These are phyloP conservation scores for Anthostomella pinea DNA, from an alignment of 2,329 filamentous ascomycete species.

Conservation along the genomic window DNA sequence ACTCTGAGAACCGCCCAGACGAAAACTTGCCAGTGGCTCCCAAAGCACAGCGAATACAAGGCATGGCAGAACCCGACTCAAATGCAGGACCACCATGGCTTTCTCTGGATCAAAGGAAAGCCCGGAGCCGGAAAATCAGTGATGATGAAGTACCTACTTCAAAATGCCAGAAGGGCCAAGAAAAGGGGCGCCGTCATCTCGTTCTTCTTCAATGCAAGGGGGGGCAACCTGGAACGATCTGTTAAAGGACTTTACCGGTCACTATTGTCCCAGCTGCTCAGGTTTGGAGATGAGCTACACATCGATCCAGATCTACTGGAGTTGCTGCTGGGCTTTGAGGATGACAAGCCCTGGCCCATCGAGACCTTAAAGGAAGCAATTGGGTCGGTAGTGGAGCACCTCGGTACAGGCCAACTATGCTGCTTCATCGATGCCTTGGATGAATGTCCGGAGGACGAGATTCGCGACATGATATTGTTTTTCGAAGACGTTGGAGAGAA, in stretches of 20 bases:
- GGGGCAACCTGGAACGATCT: slow-evolving; percentile 1
- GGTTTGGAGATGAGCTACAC: background rate
- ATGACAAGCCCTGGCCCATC: slow-evolving; percentile 6
- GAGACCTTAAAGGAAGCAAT: slow-evolving; percentile 12
- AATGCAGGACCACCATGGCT: slow-evolving; percentile 14
- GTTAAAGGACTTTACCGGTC: slow-evolving; percentile 11
- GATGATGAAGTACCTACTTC: slow-evolving; percentile 40
- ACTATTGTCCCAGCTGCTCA: slow-evolving; percentile 8
- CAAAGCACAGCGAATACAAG: slow-evolving; percentile 32
- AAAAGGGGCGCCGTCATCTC: slow-evolving; percentile 30
- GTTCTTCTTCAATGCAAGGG: slow-evolving; percentile 43
- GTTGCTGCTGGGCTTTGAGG: background rate
- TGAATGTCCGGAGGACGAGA: slow-evolving; percentile 17
- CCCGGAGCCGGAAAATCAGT: slow-evolving; percentile 38
- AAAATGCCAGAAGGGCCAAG: slow-evolving; percentile 15
- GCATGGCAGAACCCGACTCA: slow-evolving; percentile 35
- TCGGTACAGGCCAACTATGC: slow-evolving; percentile 4
- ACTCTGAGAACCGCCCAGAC: slow-evolving; percentile 33
- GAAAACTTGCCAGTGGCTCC: slow-evolving; percentile 42
- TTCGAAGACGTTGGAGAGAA: slow-evolving; percentile 9
- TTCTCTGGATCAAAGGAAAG: slow-evolving; percentile 36
- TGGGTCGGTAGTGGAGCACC: slow-evolving; percentile 1
- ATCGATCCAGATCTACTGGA: background rate
- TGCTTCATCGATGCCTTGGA: slow-evolving; percentile 23
- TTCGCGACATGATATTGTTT: slow-evolving; percentile 19